These are phyloP conservation scores for Camelina hispida DNA, from an alignment of 345 rosid genomes.

Conservation along the genomic window DNA sequence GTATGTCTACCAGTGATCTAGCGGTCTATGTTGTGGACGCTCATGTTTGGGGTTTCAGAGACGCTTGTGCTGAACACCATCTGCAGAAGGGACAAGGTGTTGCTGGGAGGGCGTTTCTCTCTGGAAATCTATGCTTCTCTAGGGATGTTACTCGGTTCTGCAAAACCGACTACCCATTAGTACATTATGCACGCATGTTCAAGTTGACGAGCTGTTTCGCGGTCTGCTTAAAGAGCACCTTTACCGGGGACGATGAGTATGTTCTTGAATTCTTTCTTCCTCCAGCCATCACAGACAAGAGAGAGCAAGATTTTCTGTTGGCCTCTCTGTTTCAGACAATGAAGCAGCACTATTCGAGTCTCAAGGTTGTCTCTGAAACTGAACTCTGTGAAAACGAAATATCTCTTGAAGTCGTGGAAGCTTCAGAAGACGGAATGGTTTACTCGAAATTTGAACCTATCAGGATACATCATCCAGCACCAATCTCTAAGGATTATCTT, in stretches of 20 bases:
- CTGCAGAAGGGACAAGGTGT: constrained; percentile 95
- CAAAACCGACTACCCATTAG: constrained; percentile 89
- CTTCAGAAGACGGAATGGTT: constrained; percentile 53
- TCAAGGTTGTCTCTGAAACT: constrained; percentile 74
- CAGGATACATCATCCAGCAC: constrained; percentile 46
- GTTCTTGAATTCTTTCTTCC: constrained; percentile 91
- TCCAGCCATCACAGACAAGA: constrained; percentile 48
- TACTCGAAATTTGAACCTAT: constrained; percentile 56
- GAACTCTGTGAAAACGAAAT: constrained; percentile 54
- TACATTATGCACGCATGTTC: constrained; percentile 97
- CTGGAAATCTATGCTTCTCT: constrained; percentile 78
- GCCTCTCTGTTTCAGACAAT: constrained; percentile 74
- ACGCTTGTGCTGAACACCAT: constrained; percentile 96
- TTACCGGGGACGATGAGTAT: constrained; percentile 86
- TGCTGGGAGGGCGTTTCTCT: constrained; percentile 81
- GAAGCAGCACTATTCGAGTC: constrained; percentile 80
- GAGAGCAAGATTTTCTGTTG: constrained; percentile 63
- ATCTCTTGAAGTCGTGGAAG: constrained; percentile 69
- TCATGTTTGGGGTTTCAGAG: constrained; percentile 94
- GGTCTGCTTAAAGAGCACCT: constrained; percentile 72
- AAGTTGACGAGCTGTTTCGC: constrained; percentile 76
- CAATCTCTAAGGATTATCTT: constrained; percentile 41
- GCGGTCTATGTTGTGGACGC: constrained; percentile 88
- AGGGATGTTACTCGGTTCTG: constrained; percentile 71
- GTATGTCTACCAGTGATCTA: constrained; percentile 92